These are phyloP conservation scores for Pyrenophora teres DNA, from an alignment of 2,329 filamentous ascomycete species.

Conservation along the genomic window DNA sequence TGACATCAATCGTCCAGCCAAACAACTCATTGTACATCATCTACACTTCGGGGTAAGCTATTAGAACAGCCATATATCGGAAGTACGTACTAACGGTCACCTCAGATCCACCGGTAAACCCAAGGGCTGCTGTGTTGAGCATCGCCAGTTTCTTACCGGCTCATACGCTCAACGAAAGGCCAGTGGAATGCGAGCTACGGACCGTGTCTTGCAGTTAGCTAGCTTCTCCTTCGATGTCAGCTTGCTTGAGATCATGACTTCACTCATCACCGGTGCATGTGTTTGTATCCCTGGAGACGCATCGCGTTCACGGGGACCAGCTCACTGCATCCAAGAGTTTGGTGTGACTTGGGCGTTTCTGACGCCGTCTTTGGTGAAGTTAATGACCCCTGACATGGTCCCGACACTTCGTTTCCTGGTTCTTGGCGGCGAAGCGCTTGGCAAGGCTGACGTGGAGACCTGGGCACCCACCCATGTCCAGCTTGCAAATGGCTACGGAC, in stretches of 20 bases:
- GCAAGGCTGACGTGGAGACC: slow-evolving; percentile 43
- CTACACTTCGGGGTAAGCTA: background rate
- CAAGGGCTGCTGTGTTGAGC: background rate
- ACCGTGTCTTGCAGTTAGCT: slow-evolving; percentile 57
- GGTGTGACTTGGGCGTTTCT: slow-evolving; percentile 48
- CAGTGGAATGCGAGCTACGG: slow-evolving; percentile 1
- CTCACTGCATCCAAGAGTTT: slow-evolving; percentile 39
- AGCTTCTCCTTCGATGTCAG: slow-evolving; percentile 51
- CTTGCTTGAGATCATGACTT: slow-evolving; percentile 50
- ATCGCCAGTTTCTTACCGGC: slow-evolving; percentile 1
- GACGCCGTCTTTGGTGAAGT: slow-evolving; percentile 45
- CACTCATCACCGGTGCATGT: slow-evolving; percentile 51
- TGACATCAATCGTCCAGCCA: background rate
- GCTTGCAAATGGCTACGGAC: slow-evolving; percentile 16
- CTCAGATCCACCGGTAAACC: background rate
- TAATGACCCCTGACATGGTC: slow-evolving; percentile 40
- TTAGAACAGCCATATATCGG: background rate
- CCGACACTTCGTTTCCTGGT: slow-evolving; percentile 47
- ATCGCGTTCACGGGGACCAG: slow-evolving; percentile 50
- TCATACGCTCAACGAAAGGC: slow-evolving; percentile 1
- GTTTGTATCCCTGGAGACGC: slow-evolving; percentile 54
- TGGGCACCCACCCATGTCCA: slow-evolving; percentile 34
- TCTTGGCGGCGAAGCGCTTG: slow-evolving; percentile 47
- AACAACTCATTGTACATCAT: slow-evolving; percentile 1
- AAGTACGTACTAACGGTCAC: background rate